Evolutionary conservation across 495 filamentous ascomycete genomes (phyloP).

Genomic region (Amniculicola lignicola): DNA sequence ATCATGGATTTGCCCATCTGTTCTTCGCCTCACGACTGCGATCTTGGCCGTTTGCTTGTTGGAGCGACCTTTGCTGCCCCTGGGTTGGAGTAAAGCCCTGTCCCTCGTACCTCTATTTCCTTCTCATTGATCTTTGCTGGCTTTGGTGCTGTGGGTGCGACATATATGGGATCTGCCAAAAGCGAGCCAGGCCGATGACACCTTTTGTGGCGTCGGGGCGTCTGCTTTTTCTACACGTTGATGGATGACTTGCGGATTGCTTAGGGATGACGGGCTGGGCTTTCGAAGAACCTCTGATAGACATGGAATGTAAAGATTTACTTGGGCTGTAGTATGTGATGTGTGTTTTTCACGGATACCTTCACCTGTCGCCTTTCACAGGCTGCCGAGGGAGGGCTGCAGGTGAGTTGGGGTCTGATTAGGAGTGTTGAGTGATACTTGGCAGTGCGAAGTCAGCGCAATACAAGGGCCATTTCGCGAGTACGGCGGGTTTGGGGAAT

Average conservation of each 20-base stretch:
- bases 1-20: not conserved
- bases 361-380: not conserved
- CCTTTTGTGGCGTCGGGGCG: not conserved
- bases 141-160: too few relatives aligned
- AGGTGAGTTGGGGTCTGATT: not conserved
- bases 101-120: not conserved
- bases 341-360: not conserved
- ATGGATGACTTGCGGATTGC: not conserved
- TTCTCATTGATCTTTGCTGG: not conserved
- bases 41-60: not conserved
- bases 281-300: constrained; percentile 16
- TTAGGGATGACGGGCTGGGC: not conserved
- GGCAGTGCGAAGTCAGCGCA: not conserved
- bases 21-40: not conserved
- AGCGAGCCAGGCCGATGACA: too few relatives aligned
- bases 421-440: not conserved
- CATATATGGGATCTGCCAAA: not conserved
- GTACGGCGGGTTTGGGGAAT: not conserved
- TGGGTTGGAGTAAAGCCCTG: too few relatives aligned
- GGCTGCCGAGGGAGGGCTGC: not conserved
- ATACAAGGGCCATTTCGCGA: not conserved
- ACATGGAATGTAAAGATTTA: constrained; percentile 29
- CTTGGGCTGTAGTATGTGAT: constrained; percentile 5
- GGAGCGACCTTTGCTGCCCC: not conserved
- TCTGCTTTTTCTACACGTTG: not conserved